Conservation (phyloP, 2,329 filamentous ascomycete species). For the Colletotrichum zoysiae region DNA sequence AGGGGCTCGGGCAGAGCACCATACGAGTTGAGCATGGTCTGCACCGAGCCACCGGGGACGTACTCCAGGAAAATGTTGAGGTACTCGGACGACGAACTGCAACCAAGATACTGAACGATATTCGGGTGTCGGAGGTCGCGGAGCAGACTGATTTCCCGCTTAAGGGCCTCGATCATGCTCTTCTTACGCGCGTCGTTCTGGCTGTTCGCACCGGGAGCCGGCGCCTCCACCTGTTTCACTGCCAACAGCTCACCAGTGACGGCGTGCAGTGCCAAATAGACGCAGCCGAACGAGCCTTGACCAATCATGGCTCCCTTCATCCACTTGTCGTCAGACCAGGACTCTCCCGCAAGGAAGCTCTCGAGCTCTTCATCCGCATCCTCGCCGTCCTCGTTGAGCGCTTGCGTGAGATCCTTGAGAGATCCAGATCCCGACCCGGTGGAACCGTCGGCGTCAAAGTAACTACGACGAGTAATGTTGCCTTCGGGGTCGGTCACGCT, state of each 20-base stretch:
- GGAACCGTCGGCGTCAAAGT: conserved; percentile 84
- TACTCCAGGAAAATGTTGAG: conserved; percentile 99
- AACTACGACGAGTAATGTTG: conserved; percentile 78
- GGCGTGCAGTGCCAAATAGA: conserved; percentile 94
- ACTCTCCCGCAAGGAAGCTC: conserved; percentile 91
- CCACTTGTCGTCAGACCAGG: conserved; percentile 97
- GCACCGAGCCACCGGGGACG: conserved; percentile 95
- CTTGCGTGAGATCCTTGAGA: conserved; percentile 85
- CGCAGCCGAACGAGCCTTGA: conserved; percentile 95
- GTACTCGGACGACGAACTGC: conserved; percentile 88
- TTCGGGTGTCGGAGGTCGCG: conserved; percentile 96
- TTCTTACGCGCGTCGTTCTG: conserved; percentile 93
- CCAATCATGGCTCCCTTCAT: conserved; percentile 99
- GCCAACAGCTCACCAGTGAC: conserved; percentile 97
- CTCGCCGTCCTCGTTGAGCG: conserved; percentile 90
- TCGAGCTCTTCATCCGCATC: conserved; percentile 90
- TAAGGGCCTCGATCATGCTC: conserved; percentile 96
- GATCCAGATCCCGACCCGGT: conserved; percentile 77
- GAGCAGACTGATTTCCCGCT: conserved; percentile 94
- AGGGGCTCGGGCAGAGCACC: conserved; percentile 93
- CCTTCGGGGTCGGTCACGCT: conserved; percentile 84
- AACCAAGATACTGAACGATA: conserved; percentile 98
- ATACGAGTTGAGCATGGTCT: conserved; percentile 98
- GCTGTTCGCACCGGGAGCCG: conserved; percentile 80
- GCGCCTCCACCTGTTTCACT: conserved; percentile 97